Evolutionary conservation across 2,329 filamentous ascomycete genomes (phyloP).

Genomic region (Alternaria metachromatica): DNA sequence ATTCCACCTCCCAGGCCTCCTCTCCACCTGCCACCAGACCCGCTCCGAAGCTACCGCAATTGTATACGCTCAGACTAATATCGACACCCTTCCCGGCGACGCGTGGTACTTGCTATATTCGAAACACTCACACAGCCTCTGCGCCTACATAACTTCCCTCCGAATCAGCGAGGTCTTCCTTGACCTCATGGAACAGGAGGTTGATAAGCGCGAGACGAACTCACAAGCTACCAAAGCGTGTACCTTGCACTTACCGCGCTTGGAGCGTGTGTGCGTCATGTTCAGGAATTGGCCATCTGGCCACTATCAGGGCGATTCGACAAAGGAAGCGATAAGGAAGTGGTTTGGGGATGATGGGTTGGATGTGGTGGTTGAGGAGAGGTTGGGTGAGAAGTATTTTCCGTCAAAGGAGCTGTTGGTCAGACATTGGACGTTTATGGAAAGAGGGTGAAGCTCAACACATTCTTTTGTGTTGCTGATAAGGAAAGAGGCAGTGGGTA

Average conservation of each 20-base stretch:
- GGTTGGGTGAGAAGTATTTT: too few relatives aligned
- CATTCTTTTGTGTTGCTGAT: too few relatives aligned
- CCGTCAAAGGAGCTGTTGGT: too few relatives aligned
- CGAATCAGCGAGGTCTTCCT: neutral
- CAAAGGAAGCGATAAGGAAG: neutral
- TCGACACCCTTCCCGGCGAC: neutral
- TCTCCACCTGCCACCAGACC: neutral
- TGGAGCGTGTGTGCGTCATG: neutral
- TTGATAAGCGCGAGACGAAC: fast-evolving
- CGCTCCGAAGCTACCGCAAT: neutral
- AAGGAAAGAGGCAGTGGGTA: too few relatives aligned
- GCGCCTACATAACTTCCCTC: neutral
- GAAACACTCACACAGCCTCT: fast-evolving
- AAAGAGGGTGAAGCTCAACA: too few relatives aligned
- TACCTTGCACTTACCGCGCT: neutral
- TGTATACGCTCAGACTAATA: neutral
- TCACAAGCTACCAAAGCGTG: fast-evolving
- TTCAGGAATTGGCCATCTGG: too few relatives aligned
- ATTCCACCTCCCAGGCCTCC: neutral
- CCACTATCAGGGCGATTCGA: too few relatives aligned
- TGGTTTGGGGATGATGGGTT: neutral
- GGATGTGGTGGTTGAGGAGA: too few relatives aligned
- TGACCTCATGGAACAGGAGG: neutral
- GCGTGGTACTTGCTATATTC: neutral
- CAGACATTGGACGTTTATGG: too few relatives aligned